Conservation (phyloP, 208 protist genomes). For the Wallacemonas rigidus region DNA sequence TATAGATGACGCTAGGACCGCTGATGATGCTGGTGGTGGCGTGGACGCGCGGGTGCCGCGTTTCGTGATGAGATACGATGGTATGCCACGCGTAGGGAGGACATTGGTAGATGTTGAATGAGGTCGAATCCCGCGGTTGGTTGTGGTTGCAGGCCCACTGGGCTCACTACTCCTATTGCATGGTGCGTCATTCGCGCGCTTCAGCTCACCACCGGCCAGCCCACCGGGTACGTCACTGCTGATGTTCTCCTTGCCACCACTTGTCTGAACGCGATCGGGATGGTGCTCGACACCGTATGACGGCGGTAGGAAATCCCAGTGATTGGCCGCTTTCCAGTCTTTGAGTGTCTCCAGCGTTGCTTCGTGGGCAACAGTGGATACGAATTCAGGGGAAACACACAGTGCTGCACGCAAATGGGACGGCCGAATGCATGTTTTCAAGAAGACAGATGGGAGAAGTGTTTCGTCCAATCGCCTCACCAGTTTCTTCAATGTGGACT, state of each 20-base stretch:
- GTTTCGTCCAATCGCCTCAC: slow-evolving; percentile 34
- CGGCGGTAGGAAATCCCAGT: slow-evolving; percentile 34
- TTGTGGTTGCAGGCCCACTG: not conserved
- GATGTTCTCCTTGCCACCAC: not conserved
- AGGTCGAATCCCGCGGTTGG: slow-evolving; percentile 10
- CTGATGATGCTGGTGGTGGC: not conserved
- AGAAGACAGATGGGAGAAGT: slow-evolving; percentile 45
- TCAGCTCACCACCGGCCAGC: not conserved
- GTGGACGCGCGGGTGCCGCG: slow-evolving; percentile 9
- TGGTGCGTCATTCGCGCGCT: not conserved
- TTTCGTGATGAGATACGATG: slow-evolving; percentile 45
- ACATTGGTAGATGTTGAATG: slow-evolving; percentile 13
- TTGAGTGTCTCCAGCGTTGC: slow-evolving; percentile 14
- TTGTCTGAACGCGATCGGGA: slow-evolving; percentile 25
- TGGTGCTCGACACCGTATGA: slow-evolving; percentile 16
- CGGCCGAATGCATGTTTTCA: slow-evolving; percentile 27
- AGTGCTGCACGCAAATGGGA: slow-evolving; percentile 11
- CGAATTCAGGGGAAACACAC: slow-evolving; percentile 14
- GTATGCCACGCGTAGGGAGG: slow-evolving; percentile 24
- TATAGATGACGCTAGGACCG: not conserved
- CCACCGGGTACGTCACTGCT: not conserved
- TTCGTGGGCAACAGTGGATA: slow-evolving; percentile 25
- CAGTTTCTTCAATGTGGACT: slow-evolving; percentile 3
- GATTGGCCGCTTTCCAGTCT: slow-evolving; percentile 27
- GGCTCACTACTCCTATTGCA: not conserved